Percentiles rank a stretch among this genome's conserved stretches.
These are phyloP conservation scores for Mycena polygramma DNA, from an alignment of 768 basidiomycete species.

Conservation along the genomic window DNA sequence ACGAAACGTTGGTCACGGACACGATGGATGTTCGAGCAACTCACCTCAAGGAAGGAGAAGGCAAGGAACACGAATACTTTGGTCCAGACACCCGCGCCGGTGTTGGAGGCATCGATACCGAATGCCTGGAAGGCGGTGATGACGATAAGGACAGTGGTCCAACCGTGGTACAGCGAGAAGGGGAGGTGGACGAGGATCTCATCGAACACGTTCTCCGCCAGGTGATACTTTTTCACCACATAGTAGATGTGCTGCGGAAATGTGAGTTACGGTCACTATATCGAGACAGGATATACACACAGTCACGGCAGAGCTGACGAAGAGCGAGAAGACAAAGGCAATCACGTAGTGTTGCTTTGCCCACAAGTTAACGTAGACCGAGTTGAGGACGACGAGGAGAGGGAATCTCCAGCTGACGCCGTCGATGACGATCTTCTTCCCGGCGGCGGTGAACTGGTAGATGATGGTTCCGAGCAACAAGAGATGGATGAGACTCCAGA, in stretches of 20 bases:
- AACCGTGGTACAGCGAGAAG: conserved; percentile 96
- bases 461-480: conserved; percentile 92
- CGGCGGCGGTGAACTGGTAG: conserved; percentile 87
- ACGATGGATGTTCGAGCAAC: too few species aligned
- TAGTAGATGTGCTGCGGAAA: conserved; percentile 89
- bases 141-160: conserved; percentile 88
- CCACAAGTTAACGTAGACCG: conserved; percentile 92
- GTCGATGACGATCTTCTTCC: conserved; percentile 86
- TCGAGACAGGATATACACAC: conserved; percentile 42
- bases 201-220: conserved; percentile 72
- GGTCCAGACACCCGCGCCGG: conserved; percentile 87
- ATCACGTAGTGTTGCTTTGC: conserved; percentile 78
- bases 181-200: conserved; percentile 96
- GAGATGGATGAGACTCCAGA: conserved; percentile 93
- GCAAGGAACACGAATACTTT: conserved; percentile 96
- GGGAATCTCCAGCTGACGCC: conserved; percentile 94
- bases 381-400: conserved; percentile 87
- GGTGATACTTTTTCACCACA: conserved; percentile 89
- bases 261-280: conserved; percentile 38
- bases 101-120: conserved; percentile 77
- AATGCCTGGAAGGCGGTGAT: conserved; percentile 91
- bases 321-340: conserved; percentile 89
- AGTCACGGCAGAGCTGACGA: conserved; percentile 82
- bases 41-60: conserved; percentile 69
- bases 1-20: too few species aligned